These are phyloP conservation scores for Madurella fahalii DNA, from an alignment of 2,329 filamentous ascomycete species.

Conservation along the genomic window DNA sequence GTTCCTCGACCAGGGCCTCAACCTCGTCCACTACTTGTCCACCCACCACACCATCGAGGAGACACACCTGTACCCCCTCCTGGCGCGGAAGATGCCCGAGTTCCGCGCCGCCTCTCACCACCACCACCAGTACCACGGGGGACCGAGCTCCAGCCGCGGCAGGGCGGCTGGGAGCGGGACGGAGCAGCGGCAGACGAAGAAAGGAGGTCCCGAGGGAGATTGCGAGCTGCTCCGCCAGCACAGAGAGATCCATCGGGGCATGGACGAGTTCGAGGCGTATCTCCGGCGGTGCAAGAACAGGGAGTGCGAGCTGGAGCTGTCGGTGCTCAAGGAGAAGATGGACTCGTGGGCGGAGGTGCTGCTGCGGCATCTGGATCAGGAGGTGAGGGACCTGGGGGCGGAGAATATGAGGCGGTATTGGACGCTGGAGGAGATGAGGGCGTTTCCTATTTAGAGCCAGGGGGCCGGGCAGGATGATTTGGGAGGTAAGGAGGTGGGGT, in stretches of 20 bases:
- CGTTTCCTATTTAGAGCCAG: slow-evolving; percentile 58
- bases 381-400: slow-evolving; percentile 72
- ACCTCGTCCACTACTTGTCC: slow-evolving; percentile 67
- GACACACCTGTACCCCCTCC: slow-evolving; percentile 69
- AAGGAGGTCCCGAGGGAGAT: slow-evolving; percentile 34
- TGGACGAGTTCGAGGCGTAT: slow-evolving; percentile 65
- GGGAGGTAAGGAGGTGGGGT: no score
- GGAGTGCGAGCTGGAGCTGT: slow-evolving; percentile 55
- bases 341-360: slow-evolving; percentile 74
- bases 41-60: slow-evolving; percentile 84
- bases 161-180: slow-evolving; percentile 1
- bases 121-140: no score
- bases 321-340: slow-evolving; percentile 65
- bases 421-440: slow-evolving; percentile 68
- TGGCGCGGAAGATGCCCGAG: slow-evolving; percentile 74
- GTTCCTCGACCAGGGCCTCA: slow-evolving; percentile 64
- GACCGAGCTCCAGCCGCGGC: slow-evolving; percentile 27
- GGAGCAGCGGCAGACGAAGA: no score
- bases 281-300: slow-evolving; percentile 57
- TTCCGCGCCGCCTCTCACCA: slow-evolving; percentile 46
- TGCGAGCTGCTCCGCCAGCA: slow-evolving; percentile 71
- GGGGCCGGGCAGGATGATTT: no score
- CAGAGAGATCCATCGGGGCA: slow-evolving; percentile 69
- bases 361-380: slow-evolving; percentile 79
- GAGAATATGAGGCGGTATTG: slow-evolving; percentile 87